Percentiles rank a stretch among this genome's conserved stretches.
Conservation (phyloP, 75 land plant species). For the Gnetum montanum region DNA sequence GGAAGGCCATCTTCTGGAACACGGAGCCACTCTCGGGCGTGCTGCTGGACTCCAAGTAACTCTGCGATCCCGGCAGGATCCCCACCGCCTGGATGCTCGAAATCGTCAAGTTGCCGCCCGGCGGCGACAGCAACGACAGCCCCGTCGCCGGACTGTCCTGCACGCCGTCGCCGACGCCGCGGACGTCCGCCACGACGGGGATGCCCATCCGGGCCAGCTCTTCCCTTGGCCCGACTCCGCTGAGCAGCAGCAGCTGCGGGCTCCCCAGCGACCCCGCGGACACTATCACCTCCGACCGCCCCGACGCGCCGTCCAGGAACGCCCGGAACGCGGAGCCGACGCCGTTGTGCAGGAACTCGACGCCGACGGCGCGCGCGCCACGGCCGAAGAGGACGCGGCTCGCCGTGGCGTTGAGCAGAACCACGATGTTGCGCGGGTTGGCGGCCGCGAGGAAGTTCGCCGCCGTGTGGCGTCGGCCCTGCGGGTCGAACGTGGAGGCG, state of each 20-base stretch:
- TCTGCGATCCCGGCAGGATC: constrained; percentile 36
- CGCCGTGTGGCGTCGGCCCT: constrained; percentile 57
- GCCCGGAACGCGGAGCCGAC: constrained; percentile 37
- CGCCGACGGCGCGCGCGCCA: constrained; percentile 33
- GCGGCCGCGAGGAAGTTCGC: constrained; percentile 66
- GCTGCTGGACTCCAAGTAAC: constrained; percentile 57
- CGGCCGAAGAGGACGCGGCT: constrained; percentile 37
- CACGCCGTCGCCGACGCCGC: constrained; percentile 55
- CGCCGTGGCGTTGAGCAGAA: constrained; percentile 51
- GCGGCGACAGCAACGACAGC: constrained; percentile 40
- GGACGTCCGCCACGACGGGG: constrained; percentile 26
- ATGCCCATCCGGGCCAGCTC: constrained; percentile 50
- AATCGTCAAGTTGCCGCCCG: constrained; percentile 39
- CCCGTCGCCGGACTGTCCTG: constrained; percentile 69
- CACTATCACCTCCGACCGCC: constrained; percentile 52
- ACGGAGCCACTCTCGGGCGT: constrained; percentile 35
- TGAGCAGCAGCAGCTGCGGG: constrained; percentile 71
- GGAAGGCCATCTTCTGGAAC: constrained; percentile 51
- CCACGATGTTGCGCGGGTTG: constrained; percentile 25
- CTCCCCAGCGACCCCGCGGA: constrained; percentile 72
- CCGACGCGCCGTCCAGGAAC: constrained; percentile 3
- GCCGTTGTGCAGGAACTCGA: constrained; percentile 33
- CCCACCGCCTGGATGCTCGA: constrained; percentile 73
- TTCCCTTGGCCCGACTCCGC: constrained; percentile 62
- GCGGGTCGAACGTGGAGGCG: constrained; percentile 60